These are phyloP conservation scores for Microsporum ferrugineum DNA, from an alignment of 2,329 filamentous ascomycete species.

Conservation along the genomic window DNA sequence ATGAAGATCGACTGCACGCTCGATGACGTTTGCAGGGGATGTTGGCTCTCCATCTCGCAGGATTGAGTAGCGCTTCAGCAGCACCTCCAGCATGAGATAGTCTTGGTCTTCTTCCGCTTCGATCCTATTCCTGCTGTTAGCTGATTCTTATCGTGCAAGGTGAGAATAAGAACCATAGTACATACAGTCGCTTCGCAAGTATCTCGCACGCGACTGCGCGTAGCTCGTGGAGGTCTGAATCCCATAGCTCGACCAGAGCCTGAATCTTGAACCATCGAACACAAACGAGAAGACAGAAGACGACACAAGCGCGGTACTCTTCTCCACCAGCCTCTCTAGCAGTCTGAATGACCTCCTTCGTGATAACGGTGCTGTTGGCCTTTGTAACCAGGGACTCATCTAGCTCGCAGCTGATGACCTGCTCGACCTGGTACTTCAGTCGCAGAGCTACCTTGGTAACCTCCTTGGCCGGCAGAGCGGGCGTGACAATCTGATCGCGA, in stretches of 20 bases:
- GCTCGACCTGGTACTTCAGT: conserved; percentile 80
- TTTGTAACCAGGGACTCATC: conserved; percentile 62
- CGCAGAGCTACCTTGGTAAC: conserved; percentile 85
- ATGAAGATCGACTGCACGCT: conserved; percentile 87
- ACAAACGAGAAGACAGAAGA: conserved; percentile 68
- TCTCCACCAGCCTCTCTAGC: conserved; percentile 69
- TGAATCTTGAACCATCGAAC: conserved; percentile 70
- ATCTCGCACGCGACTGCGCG: conserved; percentile 78
- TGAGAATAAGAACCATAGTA: background rate
- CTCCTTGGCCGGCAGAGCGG: conserved; percentile 61
- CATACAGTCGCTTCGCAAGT: conserved; percentile 63
- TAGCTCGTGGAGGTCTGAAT: conserved; percentile 69
- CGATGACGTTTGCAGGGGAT: conserved; percentile 72
- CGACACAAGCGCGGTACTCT: conserved; percentile 66
- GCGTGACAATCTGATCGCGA: conserved; percentile 34
- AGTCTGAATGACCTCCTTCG: conserved; percentile 62
- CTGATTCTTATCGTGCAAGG: background rate
- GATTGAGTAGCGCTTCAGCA: conserved; percentile 83
- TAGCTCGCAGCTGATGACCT: conserved; percentile 81
- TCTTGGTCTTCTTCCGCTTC: conserved; percentile 68
- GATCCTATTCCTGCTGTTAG: conserved; percentile 45
- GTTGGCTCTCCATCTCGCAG: conserved; percentile 60
- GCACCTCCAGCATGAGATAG: conserved; percentile 67
- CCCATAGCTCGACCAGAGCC: conserved; percentile 74
- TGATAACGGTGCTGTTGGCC: conserved; percentile 79